Percentiles rank a stretch among this genome's conserved stretches.
phyloP scores from a whole-genome alignment of 2,329 filamentous ascomycete genomes.

The Boeremia lycopersici region DNA sequence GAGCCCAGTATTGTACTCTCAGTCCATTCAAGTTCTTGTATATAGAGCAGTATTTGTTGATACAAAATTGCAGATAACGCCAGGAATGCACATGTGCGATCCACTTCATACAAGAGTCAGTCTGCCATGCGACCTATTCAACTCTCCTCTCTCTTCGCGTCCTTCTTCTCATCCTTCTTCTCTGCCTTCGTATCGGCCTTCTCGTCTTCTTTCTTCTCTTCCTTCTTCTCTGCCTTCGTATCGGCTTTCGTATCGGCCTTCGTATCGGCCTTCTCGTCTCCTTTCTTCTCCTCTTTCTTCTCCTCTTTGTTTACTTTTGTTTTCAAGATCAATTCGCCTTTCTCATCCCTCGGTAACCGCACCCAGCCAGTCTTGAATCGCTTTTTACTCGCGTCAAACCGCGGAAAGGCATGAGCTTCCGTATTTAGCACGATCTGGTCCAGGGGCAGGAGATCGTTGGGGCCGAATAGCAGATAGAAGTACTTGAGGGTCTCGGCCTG shows the following conservation, averaged over 20 bases:
- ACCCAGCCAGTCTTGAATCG: constrained; percentile 83
- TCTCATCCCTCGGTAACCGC: constrained; percentile 63
- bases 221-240: too few relatives aligned
- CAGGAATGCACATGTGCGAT: neutral
- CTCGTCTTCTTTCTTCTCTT: too few relatives aligned
- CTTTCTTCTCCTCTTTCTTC: neutral
- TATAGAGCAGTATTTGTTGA: neutral
- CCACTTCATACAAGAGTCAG: neutral
- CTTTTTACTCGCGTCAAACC: constrained; percentile 76
- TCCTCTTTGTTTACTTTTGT: constrained; percentile 11
- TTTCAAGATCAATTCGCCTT: constrained; percentile 35
- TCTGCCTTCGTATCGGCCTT: neutral
- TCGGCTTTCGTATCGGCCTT: too few relatives aligned
- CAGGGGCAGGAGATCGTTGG: constrained; percentile 79
- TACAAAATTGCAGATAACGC: neutral
- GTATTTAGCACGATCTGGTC: constrained; percentile 93
- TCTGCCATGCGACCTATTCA: neutral
- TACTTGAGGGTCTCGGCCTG: constrained; percentile 97
- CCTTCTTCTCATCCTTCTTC: neutral
- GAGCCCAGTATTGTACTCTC: neutral
- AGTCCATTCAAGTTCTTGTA: neutral
- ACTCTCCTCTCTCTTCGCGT: neutral
- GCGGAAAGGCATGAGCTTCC: constrained; percentile 87
- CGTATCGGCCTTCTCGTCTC: too few relatives aligned
- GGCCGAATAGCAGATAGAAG: constrained; percentile 92